Percentiles rank a stretch among this genome's conserved stretches.
Evolutionary conservation across 768 basidiomycete genomes (phyloP).

Genomic region (Kwoniella sp.): DNA sequence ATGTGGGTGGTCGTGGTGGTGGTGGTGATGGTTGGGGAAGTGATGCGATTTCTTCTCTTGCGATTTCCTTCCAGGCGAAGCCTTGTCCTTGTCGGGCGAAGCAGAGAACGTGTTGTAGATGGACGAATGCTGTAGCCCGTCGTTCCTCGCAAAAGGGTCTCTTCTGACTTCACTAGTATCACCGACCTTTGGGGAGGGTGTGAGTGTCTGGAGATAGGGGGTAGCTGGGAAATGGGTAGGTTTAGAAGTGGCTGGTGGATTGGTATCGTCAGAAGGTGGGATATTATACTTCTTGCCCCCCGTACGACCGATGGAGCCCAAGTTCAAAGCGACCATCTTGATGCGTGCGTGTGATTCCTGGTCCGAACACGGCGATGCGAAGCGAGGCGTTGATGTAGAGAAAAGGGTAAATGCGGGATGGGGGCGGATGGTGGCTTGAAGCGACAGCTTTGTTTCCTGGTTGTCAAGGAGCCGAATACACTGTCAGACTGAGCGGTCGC

Average conservation of each 20-base stretch:
- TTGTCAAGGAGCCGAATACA: conserved; percentile 1
- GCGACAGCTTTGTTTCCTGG: background rate
- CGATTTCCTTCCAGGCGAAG: background rate
- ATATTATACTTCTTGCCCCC: conserved; percentile 8
- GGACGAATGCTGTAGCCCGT: conserved; percentile 15
- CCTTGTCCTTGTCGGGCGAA: background rate
- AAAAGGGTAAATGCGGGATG: background rate
- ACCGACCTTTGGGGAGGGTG: background rate
- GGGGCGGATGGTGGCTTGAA: background rate
- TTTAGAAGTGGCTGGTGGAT: conserved; percentile 6
- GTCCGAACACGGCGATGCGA: background rate
- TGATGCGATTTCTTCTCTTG: background rate
- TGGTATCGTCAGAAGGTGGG: background rate
- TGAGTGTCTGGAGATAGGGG: conserved; percentile 17
- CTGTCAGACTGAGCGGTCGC: background rate
- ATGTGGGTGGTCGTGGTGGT: background rate
- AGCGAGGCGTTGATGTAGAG: background rate
- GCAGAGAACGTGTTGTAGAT: conserved; percentile 15
- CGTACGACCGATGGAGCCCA: conserved; percentile 9
- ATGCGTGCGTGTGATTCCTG: background rate
- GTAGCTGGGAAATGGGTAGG: conserved; percentile 28
- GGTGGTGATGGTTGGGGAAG: too few relatives aligned
- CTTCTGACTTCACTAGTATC: conserved; percentile 1
- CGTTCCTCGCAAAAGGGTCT: conserved; percentile 17
- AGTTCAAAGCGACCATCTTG: conserved; percentile 9